Percentiles rank a stretch among this genome's conserved stretches.
phyloP scores from a whole-genome alignment of 2,329 filamentous ascomycete genomes.

The Cephalotrichum gorgonifer region DNA sequence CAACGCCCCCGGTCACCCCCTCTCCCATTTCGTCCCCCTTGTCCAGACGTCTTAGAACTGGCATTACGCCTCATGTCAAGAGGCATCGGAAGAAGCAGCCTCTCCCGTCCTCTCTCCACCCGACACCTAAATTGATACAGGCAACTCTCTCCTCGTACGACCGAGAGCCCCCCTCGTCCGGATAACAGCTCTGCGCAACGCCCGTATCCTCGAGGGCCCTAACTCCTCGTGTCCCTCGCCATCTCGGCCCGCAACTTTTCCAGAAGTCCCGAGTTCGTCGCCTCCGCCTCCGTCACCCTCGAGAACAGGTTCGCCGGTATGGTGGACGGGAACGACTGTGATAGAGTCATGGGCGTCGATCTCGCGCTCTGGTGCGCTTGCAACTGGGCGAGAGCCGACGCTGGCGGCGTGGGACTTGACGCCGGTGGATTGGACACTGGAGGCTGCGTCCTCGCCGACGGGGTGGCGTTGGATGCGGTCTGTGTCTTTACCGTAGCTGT shows the following conservation, averaged over 20 bases:
- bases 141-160: too few species aligned
- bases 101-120: too few species aligned
- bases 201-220: background rate
- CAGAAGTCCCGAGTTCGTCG: constrained; percentile 1
- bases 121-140: too few species aligned
- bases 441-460: background rate
- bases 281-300: constrained; percentile 4
- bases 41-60: too few species aligned
- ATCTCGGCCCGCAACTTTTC: constrained; percentile 4
- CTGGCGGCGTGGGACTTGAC: background rate
- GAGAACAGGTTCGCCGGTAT: constrained; percentile 5
- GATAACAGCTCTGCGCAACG: background rate
- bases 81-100: too few species aligned
- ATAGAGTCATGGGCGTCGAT: constrained; percentile 1
- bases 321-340: background rate
- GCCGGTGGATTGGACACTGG: background rate
- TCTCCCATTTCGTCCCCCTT: too few species aligned
- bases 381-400: background rate
- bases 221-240: constrained; percentile 1
- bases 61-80: too few species aligned
- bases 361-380: background rate
- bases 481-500: background rate
- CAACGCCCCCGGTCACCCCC: too few species aligned
- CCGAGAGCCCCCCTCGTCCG: background rate
- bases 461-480: background rate